Conservation (phyloP, 495 filamentous ascomycete genomes). For the Talaromyces ruber region DNA sequence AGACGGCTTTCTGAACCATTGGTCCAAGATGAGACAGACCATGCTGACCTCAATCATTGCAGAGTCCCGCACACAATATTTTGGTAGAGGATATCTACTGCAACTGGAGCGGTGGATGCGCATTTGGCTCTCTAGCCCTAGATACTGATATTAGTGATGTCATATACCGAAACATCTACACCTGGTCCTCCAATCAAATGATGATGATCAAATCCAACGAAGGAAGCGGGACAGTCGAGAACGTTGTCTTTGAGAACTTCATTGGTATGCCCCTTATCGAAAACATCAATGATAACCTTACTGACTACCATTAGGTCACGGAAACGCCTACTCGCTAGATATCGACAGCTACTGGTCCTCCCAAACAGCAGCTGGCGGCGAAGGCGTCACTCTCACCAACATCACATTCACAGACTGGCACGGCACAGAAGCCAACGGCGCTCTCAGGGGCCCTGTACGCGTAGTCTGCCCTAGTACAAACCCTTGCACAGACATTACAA, state of each 20-base stretch:
- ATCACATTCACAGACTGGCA: constrained; percentile 50
- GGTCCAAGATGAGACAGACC: neutral
- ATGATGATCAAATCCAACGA: constrained; percentile 56
- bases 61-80: constrained; percentile 39
- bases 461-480: constrained; percentile 35
- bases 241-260: constrained; percentile 48
- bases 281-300: no score
- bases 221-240: constrained; percentile 45
- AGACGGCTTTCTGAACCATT: no score
- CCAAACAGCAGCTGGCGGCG: constrained; percentile 23
- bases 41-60: constrained; percentile 8
- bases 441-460: constrained; percentile 40
- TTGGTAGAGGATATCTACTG: constrained; percentile 50
- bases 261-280: constrained; percentile 24
- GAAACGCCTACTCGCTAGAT: constrained; percentile 44
- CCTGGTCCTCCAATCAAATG: constrained; percentile 50
- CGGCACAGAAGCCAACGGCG: constrained; percentile 43
- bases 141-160: constrained; percentile 35
- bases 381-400: constrained; percentile 42
- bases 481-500: constrained; percentile 44
- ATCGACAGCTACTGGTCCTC: constrained; percentile 48
- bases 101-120: constrained; percentile 48
- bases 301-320: constrained; percentile 22
- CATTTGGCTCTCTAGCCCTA: constrained; percentile 38
- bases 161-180: constrained; percentile 43